Evolutionary conservation across 768 basidiomycete species (phyloP).

Genomic region (Clavulina sp.): DNA sequence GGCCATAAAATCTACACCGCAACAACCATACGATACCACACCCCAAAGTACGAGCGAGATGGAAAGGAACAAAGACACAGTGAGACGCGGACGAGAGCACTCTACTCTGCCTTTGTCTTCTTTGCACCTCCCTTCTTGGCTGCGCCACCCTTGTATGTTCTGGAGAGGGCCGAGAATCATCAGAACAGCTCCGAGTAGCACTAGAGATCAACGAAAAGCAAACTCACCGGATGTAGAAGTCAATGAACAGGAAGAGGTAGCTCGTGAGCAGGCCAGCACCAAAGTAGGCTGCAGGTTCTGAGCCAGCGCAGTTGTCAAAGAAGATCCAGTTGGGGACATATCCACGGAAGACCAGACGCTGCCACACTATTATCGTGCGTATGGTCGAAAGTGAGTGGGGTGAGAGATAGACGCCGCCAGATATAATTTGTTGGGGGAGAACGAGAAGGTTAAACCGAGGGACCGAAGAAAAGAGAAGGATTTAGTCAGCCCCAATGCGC

Average conservation of each 20-base stretch:
- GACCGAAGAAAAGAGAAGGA: constrained; percentile 4
- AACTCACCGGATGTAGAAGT: constrained; percentile 72
- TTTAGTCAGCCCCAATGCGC: constrained; percentile 12
- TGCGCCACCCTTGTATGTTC: too few relatives aligned
- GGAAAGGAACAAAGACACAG: too few relatives aligned
- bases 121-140: too few relatives aligned
- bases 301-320: constrained; percentile 71
- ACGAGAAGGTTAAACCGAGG: neutral
- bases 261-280: constrained; percentile 78
- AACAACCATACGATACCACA: too few relatives aligned
- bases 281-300: constrained; percentile 71
- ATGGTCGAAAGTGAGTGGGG: constrained; percentile 9
- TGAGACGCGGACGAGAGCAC: too few relatives aligned
- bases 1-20: too few relatives aligned
- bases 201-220: too few relatives aligned
- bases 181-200: too few relatives aligned
- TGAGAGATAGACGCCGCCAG: neutral
- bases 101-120: too few relatives aligned
- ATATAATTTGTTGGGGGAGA: neutral
- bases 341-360: neutral
- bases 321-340: constrained; percentile 30
- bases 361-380: constrained; percentile 1
- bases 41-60: too few relatives aligned
- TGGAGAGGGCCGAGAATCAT: too few relatives aligned
- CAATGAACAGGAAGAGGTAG: constrained; percentile 91